Evolutionary conservation across 1,139 yeast genomes (phyloP), one percentile per base, ranked within the genome.

Genomic region (Chernovozyma aurita): DNA sequence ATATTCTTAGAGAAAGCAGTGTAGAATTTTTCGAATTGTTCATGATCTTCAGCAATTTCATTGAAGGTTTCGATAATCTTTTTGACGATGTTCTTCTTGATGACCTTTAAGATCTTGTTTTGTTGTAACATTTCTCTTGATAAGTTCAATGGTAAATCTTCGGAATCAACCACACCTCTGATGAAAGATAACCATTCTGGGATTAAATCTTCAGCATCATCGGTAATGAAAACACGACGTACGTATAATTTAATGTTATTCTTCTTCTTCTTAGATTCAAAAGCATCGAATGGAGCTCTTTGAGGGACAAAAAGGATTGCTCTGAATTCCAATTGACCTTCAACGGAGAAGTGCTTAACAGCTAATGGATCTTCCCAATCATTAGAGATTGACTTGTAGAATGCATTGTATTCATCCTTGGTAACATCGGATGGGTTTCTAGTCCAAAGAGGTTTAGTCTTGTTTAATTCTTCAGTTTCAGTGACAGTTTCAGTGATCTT

Each of bases 351-450:
- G 76, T 94, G 99, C 81, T 94, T 94, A 55, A 92, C 97, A 51
- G 97, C 97, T 65, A 92, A 81, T 72, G 97, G 99, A 66, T 92
- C 98, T 76, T 92, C 98, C 98, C 98, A 94, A 71, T 94, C 99
- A 72, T 94, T 94, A 41, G 98, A 90, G 60, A 94, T 92, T 37
- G 97, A 87, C 78, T 94, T 94, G 85, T 94, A 94, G 85, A 94
- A 94, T 46, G 97, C 95, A 61, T 94, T 92, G 79, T 94, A 94
- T 74, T 94, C 99, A 51, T 94, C 98, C 76, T 88, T 94, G 52
- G 96, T 80, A 53, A 94, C 95, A 48, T 94, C 99, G 55, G 94
- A 73, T 65, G 99, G 98, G 77, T 83, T 85, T 80, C 98, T 87
- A 53, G 98, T 92, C 99, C 99, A 94, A 63, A 94, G 76, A 50